Base-by-base conservation (phyloP, 2,329 filamentous ascomycete genomes). In the Hypomyces perniciosus region DNA sequence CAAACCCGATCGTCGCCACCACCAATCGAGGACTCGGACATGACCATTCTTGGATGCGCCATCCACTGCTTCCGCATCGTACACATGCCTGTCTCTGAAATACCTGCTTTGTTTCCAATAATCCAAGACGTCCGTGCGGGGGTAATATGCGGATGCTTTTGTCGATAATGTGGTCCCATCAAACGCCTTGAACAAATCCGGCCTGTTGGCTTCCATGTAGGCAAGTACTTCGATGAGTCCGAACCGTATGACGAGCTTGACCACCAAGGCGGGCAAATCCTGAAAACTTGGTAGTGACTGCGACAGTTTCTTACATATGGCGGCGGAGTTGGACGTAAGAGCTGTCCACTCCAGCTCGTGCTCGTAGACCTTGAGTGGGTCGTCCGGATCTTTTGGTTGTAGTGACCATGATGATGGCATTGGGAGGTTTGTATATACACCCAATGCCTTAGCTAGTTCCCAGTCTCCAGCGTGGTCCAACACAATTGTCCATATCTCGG, bases 201-300 rank as follows among this genome's bases (percentile, higher is more conserved):
- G 78, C 8, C 79, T 75, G 59, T 83, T 83, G 41, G 72, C 70
- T 54, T 83, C 81, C 57, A 84, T 71, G 58, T 80, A 90, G 2
- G 81, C 80, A 33, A 97, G 79, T 4, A 96, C 81, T 9, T 87
- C 82, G 12, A 85, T 86, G 59, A 92, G 84, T 39, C 85, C 88
- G 65, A 96, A 96, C 57, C 93, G 90, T 72, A 96, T 90, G 59
- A 96, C 90, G 38, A 96, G 80, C 62, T 91, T 90, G 55, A 93
- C 87, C 35, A 88, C 88, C 1, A 95, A 75, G 2, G 85, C 85
- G 0, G 90, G 93, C 9, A 96, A 76, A 56, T 85, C 76, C 56
- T 74, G 73, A 57, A 89, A 86, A 28, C 81, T 81, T 33, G 86
- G 82, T 0, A 86, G 84, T 13, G 88, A 86, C 35, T 81, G 70